Conservation (phyloP, 192 early-diverging fungal genomes). For the Coemansia pectinata region DNA sequence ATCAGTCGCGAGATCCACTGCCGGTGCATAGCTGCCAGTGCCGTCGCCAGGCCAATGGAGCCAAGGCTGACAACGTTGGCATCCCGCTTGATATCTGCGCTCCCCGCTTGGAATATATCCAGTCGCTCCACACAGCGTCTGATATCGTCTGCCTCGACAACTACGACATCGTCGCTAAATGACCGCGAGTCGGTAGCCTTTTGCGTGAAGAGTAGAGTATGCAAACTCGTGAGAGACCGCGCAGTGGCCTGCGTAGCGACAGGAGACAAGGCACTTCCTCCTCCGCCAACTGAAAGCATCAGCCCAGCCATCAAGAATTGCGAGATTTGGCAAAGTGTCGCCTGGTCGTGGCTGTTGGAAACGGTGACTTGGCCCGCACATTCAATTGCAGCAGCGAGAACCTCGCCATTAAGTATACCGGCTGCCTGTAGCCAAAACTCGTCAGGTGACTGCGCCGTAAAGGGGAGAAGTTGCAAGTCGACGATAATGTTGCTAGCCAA, state of each 20-base stretch:
- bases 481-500: slow-evolving; percentile 3
- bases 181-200: background rate
- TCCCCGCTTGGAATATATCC: slow-evolving; percentile 15
- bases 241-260: slow-evolving; percentile 18
- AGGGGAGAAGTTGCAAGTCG: slow-evolving; percentile 8
- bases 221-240: slow-evolving; percentile 13
- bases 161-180: slow-evolving; percentile 20
- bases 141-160: slow-evolving; percentile 32
- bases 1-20: slow-evolving; percentile 29
- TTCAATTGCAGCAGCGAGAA: slow-evolving; percentile 33
- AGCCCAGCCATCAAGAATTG: slow-evolving; percentile 30
- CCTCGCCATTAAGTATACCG: slow-evolving; percentile 4
- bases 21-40: slow-evolving; percentile 37
- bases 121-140: slow-evolving; percentile 40
- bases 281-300: background rate
- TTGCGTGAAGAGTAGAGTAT: background rate
- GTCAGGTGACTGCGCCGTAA: background rate
- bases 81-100: background rate
- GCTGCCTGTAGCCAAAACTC: slow-evolving; percentile 23
- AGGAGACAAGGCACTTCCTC: background rate
- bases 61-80: background rate
- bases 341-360: slow-evolving; percentile 21
- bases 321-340: slow-evolving; percentile 8
- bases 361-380: slow-evolving; percentile 19
- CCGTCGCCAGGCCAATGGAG: slow-evolving; percentile 19